Evolutionary conservation across 2,329 filamentous ascomycete species (phyloP).

Genomic region (Xylariaceae sp.): DNA sequence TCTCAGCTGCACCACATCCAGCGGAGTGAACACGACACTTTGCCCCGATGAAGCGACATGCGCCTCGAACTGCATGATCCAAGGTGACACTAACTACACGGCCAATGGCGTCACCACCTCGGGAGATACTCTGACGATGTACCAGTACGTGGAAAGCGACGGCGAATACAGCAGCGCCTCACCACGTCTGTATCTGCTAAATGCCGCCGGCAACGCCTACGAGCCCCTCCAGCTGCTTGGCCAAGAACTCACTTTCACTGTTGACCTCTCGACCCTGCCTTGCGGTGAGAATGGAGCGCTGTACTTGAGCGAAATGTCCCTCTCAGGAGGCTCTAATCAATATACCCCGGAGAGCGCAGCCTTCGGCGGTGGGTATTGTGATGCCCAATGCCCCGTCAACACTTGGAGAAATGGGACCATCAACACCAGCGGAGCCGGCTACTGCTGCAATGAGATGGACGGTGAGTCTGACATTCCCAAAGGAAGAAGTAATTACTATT

Average conservation of each 20-base stretch:
- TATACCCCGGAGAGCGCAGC: slow-evolving; percentile 54
- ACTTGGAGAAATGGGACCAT: slow-evolving; percentile 42
- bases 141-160: slow-evolving; percentile 29
- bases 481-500: neutral
- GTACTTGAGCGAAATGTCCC: slow-evolving; percentile 61
- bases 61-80: slow-evolving; percentile 48
- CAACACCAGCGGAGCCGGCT: slow-evolving; percentile 54
- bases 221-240: slow-evolving; percentile 47
- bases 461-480: slow-evolving; percentile 19
- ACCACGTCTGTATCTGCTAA: slow-evolving; percentile 48
- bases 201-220: slow-evolving; percentile 49
- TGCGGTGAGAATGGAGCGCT: slow-evolving; percentile 65
- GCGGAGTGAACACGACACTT: slow-evolving; percentile 34
- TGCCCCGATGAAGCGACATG: slow-evolving; percentile 45
- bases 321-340: slow-evolving; percentile 53
- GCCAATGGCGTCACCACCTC: slow-evolving; percentile 25
- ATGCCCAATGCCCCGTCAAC: slow-evolving; percentile 49
- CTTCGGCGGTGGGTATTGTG: slow-evolving; percentile 59
- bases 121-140: slow-evolving; percentile 23
- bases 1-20: slow-evolving; percentile 23
- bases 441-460: slow-evolving; percentile 67
- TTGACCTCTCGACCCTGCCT: slow-evolving; percentile 59
- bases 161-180: slow-evolving; percentile 22
- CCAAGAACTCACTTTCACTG: slow-evolving; percentile 61
- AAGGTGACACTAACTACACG: slow-evolving; percentile 44